Conservation (phyloP, 768 basidiomycete species). For the Mycena floridula region DNA sequence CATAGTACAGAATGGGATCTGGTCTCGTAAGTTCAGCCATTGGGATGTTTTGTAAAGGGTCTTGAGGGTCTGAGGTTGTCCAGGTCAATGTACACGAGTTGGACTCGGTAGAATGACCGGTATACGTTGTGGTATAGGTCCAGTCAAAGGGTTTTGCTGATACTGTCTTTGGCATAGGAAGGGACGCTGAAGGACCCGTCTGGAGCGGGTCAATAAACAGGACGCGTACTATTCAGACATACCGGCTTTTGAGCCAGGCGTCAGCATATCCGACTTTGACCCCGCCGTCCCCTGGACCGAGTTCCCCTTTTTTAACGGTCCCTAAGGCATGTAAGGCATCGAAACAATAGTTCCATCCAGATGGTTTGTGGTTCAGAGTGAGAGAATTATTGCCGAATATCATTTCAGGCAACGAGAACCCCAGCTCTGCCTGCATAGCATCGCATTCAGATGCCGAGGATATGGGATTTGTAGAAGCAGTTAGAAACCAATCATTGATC, state of each 20-base stretch:
- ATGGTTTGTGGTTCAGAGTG: conserved; percentile 55
- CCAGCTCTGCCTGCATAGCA: conserved; percentile 52
- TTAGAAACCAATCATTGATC: conserved; percentile 63
- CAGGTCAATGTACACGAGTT: conserved; percentile 28
- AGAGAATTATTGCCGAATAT: conserved; percentile 86
- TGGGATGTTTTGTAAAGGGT: conserved; percentile 65
- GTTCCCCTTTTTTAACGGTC: conserved; percentile 69
- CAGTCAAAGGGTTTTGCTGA: conserved; percentile 90
- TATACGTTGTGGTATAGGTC: conserved; percentile 92
- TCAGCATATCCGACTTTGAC: conserved; percentile 95
- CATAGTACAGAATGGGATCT: conserved; percentile 97
- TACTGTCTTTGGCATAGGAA: conserved; percentile 67
- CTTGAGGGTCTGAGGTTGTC: conserved; percentile 49
- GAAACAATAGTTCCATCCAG: conserved; percentile 63
- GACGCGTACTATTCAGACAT: conserved; percentile 14
- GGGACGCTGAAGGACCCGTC: conserved; percentile 56
- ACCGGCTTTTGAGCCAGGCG: conserved; percentile 90
- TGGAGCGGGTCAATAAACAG: conserved; percentile 32
- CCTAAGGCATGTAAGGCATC: conserved; percentile 61
- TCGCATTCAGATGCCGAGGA: conserved; percentile 75
- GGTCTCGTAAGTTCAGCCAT: conserved; percentile 78
- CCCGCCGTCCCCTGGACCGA: conserved; percentile 77
- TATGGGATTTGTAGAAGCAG: conserved; percentile 69
- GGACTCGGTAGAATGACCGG: conserved; percentile 35
- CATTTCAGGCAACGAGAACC: conserved; percentile 92